phyloP scores from a whole-genome alignment of 1,139 yeast species.

The Meyerozyma guilliermondii region DNA sequence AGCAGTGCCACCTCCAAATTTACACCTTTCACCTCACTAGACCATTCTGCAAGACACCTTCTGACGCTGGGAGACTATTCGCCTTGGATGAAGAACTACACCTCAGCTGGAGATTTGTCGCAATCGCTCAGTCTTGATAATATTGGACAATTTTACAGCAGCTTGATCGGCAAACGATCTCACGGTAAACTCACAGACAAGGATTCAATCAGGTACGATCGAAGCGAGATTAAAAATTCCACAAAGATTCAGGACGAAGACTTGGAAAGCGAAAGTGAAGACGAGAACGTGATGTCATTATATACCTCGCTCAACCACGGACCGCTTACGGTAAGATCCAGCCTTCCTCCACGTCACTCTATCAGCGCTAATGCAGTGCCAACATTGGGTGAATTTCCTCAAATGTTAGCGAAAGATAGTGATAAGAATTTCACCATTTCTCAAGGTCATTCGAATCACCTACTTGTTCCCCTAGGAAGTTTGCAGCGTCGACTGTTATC shows the following conservation, averaged over 20 bases:
- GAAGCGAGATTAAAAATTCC: constrained; percentile 1
- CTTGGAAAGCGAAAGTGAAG: constrained; percentile 42
- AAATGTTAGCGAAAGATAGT: constrained; percentile 27
- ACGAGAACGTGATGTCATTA: constrained; percentile 49
- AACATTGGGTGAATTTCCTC: constrained; percentile 42
- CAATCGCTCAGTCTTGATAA: constrained; percentile 19
- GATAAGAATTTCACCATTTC: constrained; percentile 1
- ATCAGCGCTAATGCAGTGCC: constrained; percentile 26
- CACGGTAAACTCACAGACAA: constrained; percentile 2
- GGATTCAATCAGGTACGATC: constrained; percentile 1
- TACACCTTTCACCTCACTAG: neutral
- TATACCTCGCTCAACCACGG: constrained; percentile 36
- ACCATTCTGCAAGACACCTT: neutral
- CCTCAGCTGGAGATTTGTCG: constrained; percentile 12
- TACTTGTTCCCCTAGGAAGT: constrained; percentile 9
- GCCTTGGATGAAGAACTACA: constrained; percentile 24
- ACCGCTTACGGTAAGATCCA: neutral
- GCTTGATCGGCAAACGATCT: constrained; percentile 15
- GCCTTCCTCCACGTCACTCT: constrained; percentile 17
- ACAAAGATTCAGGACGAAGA: constrained; percentile 19
- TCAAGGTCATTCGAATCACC: constrained; percentile 20
- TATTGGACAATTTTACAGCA: constrained; percentile 15
- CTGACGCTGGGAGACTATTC: neutral
- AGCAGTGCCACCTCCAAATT: neutral
- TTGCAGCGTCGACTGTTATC: neutral